Percentiles rank a stretch among this genome's conserved stretches.
Evolutionary conservation across 1,139 yeast genomes (phyloP).

Genomic region (Debaryomyces psychrophilus): DNA sequence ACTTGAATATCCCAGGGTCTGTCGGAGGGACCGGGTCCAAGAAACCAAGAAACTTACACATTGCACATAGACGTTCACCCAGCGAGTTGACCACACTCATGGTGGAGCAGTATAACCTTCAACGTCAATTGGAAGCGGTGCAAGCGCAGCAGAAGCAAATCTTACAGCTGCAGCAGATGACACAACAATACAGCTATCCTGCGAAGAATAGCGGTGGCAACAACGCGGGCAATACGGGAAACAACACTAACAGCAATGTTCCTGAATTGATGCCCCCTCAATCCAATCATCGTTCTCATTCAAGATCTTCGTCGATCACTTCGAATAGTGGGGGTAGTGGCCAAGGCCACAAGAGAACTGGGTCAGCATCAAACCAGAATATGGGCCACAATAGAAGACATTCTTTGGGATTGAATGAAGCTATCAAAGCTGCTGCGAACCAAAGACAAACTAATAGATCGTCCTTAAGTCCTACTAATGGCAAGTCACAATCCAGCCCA

Average conservation of each 20-base stretch:
- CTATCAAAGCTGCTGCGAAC: slow-evolving; percentile 94
- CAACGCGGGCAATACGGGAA: slow-evolving; percentile 5
- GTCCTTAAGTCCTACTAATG: slow-evolving; percentile 39
- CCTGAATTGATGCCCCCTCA: slow-evolving; percentile 35
- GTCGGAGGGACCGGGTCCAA: slow-evolving; percentile 20
- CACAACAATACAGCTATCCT: slow-evolving; percentile 26
- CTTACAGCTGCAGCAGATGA: slow-evolving; percentile 63
- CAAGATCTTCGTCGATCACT: slow-evolving; percentile 42
- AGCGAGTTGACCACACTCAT: slow-evolving; percentile 92
- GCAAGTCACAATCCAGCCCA: slow-evolving; percentile 5
- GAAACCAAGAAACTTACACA: slow-evolving; percentile 59
- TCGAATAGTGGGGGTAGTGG: slow-evolving; percentile 18
- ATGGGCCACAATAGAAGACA: slow-evolving; percentile 88
- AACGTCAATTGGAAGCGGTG: slow-evolving; percentile 87
- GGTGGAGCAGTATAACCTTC: slow-evolving; percentile 91
- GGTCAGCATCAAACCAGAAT: slow-evolving; percentile 31
- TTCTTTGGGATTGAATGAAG: slow-evolving; percentile 89
- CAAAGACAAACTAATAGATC: slow-evolving; percentile 61
- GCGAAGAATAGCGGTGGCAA: slow-evolving; percentile 20
- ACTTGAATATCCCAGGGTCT: slow-evolving; percentile 13
- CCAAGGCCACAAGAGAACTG: slow-evolving; percentile 40
- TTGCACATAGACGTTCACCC: slow-evolving; percentile 94
- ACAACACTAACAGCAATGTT: slow-evolving; percentile 4
- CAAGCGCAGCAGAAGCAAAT: slow-evolving; percentile 92
- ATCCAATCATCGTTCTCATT: slow-evolving; percentile 33